Evolutionary conservation across 23 red algal genomes (phyloP), one percentile per base, ranked within the genome.

Genomic region (Gracilariopsis chorda): DNA sequence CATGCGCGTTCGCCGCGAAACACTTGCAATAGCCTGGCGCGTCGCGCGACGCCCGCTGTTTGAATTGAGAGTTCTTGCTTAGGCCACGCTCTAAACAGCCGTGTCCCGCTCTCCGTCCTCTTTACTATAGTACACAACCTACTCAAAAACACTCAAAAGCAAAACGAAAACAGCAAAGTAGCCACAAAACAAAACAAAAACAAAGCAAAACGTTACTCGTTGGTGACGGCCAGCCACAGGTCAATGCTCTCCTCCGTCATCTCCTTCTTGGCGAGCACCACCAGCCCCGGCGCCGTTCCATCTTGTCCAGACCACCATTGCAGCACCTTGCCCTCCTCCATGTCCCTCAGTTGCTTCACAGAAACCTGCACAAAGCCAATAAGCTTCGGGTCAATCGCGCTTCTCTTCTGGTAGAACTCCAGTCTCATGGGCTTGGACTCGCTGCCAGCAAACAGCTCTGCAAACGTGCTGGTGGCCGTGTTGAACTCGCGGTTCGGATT

Each of bases 251-350:
- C 78, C 21, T 79, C 69, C 14, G 78, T 67, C 33, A 94, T 86
- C 25, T 86, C 69, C 80, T 86, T 85, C 69, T 94, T 94, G 8
- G 91, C 80, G 33, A 94, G 72, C 2, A 86, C 71, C 36, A 94
- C 82, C 20, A 84, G 41, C 9, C 91, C 91, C 43, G 91, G 91
- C 10, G 91, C 79, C 35, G 67, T 56, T 30, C 78, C 91, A 62
- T 82, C 91, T 58, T 94, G 91, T 41, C 91, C 91, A 69, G 51
- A 77, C 80, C 80, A 94, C 91, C 91, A 94, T 67, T 94, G 91
- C 44, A 94, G 71, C 7, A 86, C 91, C 37, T 79, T 78, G 35
- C 91, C 91, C 73, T 94, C 91, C 30, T 94, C 91, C 91, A 85
- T 86, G 3, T 17, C 45, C 71, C 43, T 17, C 39, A 94, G 53